Conservation (phyloP, 1,284 basidiomycete genomes). For the Trichosporon ovoides region DNA sequence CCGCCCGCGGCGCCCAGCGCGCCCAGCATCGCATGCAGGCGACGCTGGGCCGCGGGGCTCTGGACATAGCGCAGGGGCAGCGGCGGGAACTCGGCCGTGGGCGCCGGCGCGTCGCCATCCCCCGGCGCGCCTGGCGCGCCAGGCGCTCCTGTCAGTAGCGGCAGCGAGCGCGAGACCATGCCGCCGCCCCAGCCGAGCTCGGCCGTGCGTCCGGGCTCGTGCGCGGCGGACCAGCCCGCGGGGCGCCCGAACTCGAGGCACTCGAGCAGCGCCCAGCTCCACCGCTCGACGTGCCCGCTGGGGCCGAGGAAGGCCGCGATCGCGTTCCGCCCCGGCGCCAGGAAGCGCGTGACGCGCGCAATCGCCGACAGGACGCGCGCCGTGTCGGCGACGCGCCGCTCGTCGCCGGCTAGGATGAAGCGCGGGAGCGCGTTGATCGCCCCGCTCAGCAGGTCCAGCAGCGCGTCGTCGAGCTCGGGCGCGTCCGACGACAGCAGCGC, state of each 20-base stretch:
- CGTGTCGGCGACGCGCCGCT: constrained; percentile 63
- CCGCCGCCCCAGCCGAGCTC: constrained; percentile 42
- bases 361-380: constrained; percentile 65
- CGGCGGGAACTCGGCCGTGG: constrained; percentile 27
- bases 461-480: constrained; percentile 53
- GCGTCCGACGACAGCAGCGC: constrained; percentile 51
- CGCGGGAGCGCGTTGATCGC: constrained; percentile 70
- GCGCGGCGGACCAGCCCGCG: constrained; percentile 51
- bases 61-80: constrained; percentile 60
- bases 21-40: constrained; percentile 65
- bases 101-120: neutral
- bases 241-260: constrained; percentile 66
- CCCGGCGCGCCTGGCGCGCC: constrained; percentile 8
- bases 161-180: constrained; percentile 16
- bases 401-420: constrained; percentile 62
- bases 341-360: constrained; percentile 54
- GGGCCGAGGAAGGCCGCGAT: constrained; percentile 70
- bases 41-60: constrained; percentile 55
- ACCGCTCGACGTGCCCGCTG: constrained; percentile 73
- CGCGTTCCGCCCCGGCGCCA: constrained; percentile 23
- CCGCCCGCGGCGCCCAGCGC: constrained; percentile 63
- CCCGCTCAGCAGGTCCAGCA: constrained; percentile 51
- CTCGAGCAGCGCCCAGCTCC: constrained; percentile 75
- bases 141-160: constrained; percentile 43
- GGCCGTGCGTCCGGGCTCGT: constrained; percentile 36